Conservation (phyloP, 176 grass and related monocot genomes). For the Lolium multiflorum region DNA sequence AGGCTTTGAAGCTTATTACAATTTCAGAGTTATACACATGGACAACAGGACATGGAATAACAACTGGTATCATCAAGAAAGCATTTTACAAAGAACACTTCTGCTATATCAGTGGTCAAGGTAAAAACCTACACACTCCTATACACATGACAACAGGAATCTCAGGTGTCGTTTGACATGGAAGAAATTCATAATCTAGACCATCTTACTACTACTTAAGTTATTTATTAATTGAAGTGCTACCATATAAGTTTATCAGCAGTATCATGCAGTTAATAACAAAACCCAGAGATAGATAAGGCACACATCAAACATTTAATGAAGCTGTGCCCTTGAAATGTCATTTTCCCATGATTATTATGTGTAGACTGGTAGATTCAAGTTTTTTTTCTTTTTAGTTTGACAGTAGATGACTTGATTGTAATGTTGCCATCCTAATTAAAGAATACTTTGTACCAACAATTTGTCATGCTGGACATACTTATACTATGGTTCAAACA, state of each 20-base stretch:
- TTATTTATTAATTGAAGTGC: background rate
- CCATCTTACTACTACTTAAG: background rate
- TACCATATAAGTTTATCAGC: background rate
- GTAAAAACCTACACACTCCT: background rate
- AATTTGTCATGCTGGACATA: background rate
- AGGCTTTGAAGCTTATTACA: background rate
- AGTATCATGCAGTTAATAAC: background rate
- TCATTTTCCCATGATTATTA: conserved; percentile 1
- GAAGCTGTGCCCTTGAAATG: background rate
- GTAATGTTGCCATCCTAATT: background rate
- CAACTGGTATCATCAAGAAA: background rate
- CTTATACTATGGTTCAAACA: background rate
- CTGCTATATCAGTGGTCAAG: background rate
- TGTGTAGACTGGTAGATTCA: background rate
- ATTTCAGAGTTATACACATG: background rate
- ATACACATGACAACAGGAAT: background rate
- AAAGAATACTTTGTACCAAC: background rate
- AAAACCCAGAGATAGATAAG: background rate
- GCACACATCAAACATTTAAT: background rate
- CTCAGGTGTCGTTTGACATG: background rate
- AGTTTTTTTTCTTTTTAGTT: background rate
- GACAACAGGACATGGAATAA: conserved; percentile 1
- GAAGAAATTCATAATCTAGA: background rate
- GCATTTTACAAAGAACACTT: background rate
- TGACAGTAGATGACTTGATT: background rate